Evolutionary conservation across 176 grass and related monocot species (phyloP).

Genomic region (Triticum urartu): DNA sequence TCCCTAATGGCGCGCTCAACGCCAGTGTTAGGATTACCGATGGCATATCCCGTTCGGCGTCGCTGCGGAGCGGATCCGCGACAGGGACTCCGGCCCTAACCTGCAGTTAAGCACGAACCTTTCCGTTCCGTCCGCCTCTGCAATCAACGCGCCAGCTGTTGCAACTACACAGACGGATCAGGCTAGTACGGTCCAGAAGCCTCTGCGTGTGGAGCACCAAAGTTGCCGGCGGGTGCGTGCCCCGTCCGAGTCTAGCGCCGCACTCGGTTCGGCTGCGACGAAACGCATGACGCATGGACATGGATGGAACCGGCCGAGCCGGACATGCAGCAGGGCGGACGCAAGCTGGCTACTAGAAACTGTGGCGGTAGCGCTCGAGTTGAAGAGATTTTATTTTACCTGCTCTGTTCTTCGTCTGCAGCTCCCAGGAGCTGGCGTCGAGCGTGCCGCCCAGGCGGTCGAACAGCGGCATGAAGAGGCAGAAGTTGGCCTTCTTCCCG

Average conservation of each 20-base stretch:
- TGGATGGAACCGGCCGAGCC: too few species aligned
- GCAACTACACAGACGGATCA: too few species aligned
- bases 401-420: constrained; percentile 54
- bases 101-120: background rate
- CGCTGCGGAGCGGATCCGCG: background rate
- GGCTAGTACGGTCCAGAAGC: background rate
- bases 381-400: constrained; percentile 26
- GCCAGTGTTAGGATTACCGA: background rate
- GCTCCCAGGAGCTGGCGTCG: constrained; percentile 52
- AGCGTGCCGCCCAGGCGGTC: constrained; percentile 80
- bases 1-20: background rate
- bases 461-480: constrained; percentile 97
- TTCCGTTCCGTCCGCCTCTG: background rate
- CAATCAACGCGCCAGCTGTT: background rate
- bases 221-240: too few species aligned
- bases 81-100: background rate
- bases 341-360: too few species aligned
- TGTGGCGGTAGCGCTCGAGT: too few species aligned
- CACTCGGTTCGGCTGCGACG: too few species aligned
- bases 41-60: background rate
- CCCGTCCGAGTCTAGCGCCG: too few species aligned
- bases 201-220: background rate
- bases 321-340: too few species aligned
- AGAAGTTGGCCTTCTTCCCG: constrained; percentile 71
- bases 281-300: too few species aligned